Evolutionary conservation across 1,139 yeast genomes (phyloP).

Genomic region (Suhomyces atakaporum): DNA sequence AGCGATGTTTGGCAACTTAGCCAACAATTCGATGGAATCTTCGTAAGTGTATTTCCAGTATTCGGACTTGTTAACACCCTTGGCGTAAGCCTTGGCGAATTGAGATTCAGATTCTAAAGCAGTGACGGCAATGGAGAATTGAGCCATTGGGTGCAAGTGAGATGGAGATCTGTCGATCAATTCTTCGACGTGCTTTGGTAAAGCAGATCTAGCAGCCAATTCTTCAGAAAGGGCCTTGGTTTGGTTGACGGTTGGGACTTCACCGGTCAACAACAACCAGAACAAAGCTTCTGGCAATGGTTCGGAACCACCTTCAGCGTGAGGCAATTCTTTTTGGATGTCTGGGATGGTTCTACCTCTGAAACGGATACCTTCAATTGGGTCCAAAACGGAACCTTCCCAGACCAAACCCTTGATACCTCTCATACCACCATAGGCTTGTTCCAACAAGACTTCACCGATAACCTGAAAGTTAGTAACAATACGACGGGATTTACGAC

Average conservation of each 20-base stretch:
- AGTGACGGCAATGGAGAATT: constrained; percentile 88
- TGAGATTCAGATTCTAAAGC: constrained; percentile 89
- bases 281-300: constrained; percentile 91
- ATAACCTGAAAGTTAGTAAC: constrained; percentile 49
- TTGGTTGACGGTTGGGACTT: constrained; percentile 78
- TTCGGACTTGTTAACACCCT: constrained; percentile 82
- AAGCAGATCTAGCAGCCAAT: constrained; percentile 79
- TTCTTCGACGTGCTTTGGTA: constrained; percentile 85
- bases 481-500: no score
- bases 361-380: constrained; percentile 97
- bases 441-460: constrained; percentile 92
- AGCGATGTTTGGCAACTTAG: constrained; percentile 89
- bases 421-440: constrained; percentile 99
- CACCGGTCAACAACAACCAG: constrained; percentile 91
- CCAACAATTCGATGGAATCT: constrained; percentile 85
- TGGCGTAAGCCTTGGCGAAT: constrained; percentile 88
- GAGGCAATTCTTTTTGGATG: constrained; percentile 88
- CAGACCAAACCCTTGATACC: constrained; percentile 97
- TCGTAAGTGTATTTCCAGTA: constrained; percentile 94
- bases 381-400: constrained; percentile 99
- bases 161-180: constrained; percentile 81
- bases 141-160: constrained; percentile 96
- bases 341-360: constrained; percentile 98
- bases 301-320: constrained; percentile 83
- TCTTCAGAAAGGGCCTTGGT: constrained; percentile 76